Conservation (phyloP, 352 stramenopile genomes). For the Globisporangium abappressorium region DNA sequence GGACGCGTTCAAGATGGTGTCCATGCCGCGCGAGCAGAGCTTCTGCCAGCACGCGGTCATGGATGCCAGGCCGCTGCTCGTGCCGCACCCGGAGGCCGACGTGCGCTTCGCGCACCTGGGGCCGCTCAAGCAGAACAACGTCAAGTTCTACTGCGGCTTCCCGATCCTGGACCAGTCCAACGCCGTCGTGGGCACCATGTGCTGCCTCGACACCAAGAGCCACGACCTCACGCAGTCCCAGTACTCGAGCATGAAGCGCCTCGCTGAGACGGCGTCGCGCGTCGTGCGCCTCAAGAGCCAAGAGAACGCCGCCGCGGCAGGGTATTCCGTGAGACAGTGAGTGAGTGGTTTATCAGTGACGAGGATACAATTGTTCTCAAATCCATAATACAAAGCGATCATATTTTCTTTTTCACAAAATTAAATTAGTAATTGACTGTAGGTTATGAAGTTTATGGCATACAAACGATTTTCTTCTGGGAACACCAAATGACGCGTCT, state of each 20-base stretch:
- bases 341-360: no score
- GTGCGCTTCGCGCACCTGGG: conserved; percentile 39
- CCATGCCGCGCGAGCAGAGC: conserved; percentile 24
- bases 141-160: conserved; percentile 42
- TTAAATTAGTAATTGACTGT: no score
- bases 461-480: no score
- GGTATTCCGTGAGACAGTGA: background rate
- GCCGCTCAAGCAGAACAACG: conserved; percentile 20
- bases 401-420: no score
- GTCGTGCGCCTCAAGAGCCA: background rate
- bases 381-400: no score
- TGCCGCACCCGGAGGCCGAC: conserved; percentile 50
- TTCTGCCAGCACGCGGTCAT: conserved; percentile 38
- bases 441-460: no score
- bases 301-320: background rate
- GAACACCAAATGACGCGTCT: no score
- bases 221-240: background rate
- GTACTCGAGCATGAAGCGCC: background rate
- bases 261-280: background rate
- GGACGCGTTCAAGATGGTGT: background rate
- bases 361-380: no score
- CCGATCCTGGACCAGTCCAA: conserved; percentile 16
- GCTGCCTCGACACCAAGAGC: background rate
- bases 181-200: background rate
- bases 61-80: conserved; percentile 39